phyloP scores from a whole-genome alignment of 768 basidiomycete genomes.

The Serendipita indica region DNA sequence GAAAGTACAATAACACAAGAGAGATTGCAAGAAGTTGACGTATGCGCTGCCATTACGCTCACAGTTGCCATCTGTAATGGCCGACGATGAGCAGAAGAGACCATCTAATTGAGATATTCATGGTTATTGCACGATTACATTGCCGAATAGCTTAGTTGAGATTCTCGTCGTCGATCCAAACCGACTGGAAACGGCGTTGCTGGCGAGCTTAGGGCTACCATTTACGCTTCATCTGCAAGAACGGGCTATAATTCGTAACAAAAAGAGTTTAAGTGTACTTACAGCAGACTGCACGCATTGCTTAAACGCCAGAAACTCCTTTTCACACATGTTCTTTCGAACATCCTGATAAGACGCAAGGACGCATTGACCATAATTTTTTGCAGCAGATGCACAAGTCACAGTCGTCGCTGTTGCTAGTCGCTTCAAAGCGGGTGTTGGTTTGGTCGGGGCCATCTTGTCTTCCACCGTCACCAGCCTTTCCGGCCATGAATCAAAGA shows the following conservation, averaged over 20 bases:
- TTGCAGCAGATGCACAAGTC: slow-evolving; percentile 58
- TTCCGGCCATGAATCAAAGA: no score
- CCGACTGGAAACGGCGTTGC: no score
- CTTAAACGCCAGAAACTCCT: slow-evolving; percentile 73
- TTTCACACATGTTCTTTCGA: slow-evolving; percentile 64
- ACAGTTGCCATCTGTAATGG: no score
- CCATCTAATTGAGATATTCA: no score
- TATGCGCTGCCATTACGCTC: no score
- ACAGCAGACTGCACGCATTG: slow-evolving; percentile 70
- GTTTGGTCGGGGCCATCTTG: slow-evolving; percentile 4
- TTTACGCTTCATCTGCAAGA: slow-evolving; percentile 39
- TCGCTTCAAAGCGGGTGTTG: slow-evolving; percentile 37
- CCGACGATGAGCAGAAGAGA: no score
- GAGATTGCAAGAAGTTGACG: no score
- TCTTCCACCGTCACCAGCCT: neutral
- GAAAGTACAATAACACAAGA: no score
- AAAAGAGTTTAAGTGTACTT: slow-evolving; percentile 22
- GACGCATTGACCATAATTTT: slow-evolving; percentile 80
- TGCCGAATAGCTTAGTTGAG: no score
- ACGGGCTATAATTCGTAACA: neutral
- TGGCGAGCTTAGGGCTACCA: slow-evolving; percentile 23
- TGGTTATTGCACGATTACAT: no score
- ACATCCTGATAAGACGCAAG: slow-evolving; percentile 71
- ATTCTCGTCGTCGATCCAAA: no score
- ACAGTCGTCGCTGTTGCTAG: slow-evolving; percentile 58